phyloP scores from a whole-genome alignment of 371 early-diverging fungal species.

The Mucor racemosus region DNA sequence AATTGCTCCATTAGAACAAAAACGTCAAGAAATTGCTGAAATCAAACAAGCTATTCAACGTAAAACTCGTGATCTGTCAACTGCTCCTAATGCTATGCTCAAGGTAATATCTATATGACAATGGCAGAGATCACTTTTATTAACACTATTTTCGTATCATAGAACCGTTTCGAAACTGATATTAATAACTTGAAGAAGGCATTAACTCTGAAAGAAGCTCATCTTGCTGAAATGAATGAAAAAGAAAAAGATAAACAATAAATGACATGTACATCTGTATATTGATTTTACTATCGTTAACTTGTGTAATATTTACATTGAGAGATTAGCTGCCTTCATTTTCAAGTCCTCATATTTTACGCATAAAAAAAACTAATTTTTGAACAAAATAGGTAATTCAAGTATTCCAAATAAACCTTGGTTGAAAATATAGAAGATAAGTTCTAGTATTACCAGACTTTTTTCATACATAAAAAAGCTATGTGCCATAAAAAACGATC shows the following conservation, averaged over 20 bases:
- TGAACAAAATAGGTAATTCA: no score
- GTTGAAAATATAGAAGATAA: no score
- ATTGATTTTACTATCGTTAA: no score
- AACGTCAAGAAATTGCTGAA: conserved; percentile 57
- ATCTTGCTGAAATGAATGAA: conserved; percentile 53
- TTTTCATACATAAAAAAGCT: no score
- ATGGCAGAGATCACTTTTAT: neutral
- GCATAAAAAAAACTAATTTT: no score
- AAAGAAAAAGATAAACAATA: conserved; percentile 17
- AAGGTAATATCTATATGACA: conserved; percentile 33
- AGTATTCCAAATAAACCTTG: no score
- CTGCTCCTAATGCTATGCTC: conserved; percentile 55
- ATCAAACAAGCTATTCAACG: conserved; percentile 53
- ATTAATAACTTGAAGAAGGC: conserved; percentile 51
- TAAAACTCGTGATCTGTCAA: conserved; percentile 43
- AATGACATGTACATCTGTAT: neutral
- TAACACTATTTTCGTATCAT: neutral
- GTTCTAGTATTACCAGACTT: no score
- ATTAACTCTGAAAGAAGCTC: conserved; percentile 49
- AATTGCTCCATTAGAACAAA: conserved; percentile 40
- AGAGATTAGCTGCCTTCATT: no score
- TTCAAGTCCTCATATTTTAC: no score
- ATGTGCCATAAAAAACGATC: no score
- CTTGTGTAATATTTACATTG: no score
- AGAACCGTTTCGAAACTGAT: conserved; percentile 54